Percentiles rank a stretch among this genome's conserved stretches.
These are phyloP conservation scores for Skeletonema menzelii DNA, from an alignment of 108 stramenopile genomes.

Conservation along the genomic window DNA sequence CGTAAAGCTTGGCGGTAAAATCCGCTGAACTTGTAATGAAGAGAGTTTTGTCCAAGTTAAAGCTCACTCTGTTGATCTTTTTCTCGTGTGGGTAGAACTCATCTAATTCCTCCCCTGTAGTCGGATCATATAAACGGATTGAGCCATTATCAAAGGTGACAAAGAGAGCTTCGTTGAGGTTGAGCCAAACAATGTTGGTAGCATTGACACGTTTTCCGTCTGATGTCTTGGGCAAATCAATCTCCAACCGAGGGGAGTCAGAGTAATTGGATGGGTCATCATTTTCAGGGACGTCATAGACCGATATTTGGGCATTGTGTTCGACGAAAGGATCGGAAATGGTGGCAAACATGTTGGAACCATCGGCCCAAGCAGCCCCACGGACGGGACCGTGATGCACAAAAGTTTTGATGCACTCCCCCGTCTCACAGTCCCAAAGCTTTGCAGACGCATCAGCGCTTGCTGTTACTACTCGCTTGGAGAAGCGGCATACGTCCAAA, in stretches of 20 bases:
- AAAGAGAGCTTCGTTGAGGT: constrained; percentile 90
- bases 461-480: constrained; percentile 75
- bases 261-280: constrained; percentile 52
- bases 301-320: constrained; percentile 87
- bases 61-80: constrained; percentile 90
- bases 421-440: constrained; percentile 93
- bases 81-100: constrained; percentile 86
- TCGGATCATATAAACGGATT: constrained; percentile 89
- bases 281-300: constrained; percentile 83
- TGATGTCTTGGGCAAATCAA: constrained; percentile 80
- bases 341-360: constrained; percentile 91
- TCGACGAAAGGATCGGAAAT: constrained; percentile 96
- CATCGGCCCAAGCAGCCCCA: constrained; percentile 93
- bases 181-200: constrained; percentile 90
- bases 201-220: constrained; percentile 76
- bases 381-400: constrained; percentile 91
- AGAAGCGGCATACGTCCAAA: constrained; percentile 88
- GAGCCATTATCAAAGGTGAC: constrained; percentile 93
- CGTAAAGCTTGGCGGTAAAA: constrained; percentile 92
- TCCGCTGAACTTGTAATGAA: constrained; percentile 96
- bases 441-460: constrained; percentile 85
- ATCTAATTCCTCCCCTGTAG: constrained; percentile 82
- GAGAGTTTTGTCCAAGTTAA: constrained; percentile 94
- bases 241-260: constrained; percentile 72
- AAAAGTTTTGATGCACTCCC: constrained; percentile 85